Evolutionary conservation across 768 basidiomycete species (phyloP).

Genomic region (Russula sp.): DNA sequence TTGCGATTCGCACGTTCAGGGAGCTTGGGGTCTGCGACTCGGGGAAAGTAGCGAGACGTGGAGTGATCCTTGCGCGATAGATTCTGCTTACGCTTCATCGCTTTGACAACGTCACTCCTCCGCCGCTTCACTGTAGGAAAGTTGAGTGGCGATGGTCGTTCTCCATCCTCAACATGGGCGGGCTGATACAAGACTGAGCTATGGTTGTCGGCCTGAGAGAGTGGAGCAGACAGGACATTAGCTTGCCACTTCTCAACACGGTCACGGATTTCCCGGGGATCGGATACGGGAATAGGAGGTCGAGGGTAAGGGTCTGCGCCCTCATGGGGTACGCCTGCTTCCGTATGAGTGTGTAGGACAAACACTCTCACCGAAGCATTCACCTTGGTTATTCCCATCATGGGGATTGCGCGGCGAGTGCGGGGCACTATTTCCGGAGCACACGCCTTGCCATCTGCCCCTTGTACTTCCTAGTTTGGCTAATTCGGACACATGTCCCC

Average conservation of each 20-base stretch:
- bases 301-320: constrained; percentile 12
- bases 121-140: constrained; percentile 1
- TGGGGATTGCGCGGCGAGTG: neutral
- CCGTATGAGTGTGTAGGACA: neutral
- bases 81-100: constrained; percentile 2
- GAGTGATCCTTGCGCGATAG: neutral
- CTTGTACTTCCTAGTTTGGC: constrained; percentile 18
- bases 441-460: constrained; percentile 18
- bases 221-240: constrained; percentile 2
- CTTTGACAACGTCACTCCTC: constrained; percentile 2
- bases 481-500: constrained; percentile 19
- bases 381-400: constrained; percentile 11
- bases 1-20: neutral
- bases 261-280: constrained; percentile 8
- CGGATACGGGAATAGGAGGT: constrained; percentile 1
- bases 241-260: constrained; percentile 17
- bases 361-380: neutral
- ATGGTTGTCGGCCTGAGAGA: neutral
- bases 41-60: constrained; percentile 11
- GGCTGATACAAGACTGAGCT: neutral
- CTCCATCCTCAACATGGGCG: neutral
- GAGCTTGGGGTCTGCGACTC: neutral
- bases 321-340: neutral
- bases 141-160: constrained; percentile 5
- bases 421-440: constrained; percentile 13